Percentiles rank a stretch among this genome's conserved stretches.
Conservation (phyloP, 768 basidiomycete genomes). For the Panaeolus papilionaceus region DNA sequence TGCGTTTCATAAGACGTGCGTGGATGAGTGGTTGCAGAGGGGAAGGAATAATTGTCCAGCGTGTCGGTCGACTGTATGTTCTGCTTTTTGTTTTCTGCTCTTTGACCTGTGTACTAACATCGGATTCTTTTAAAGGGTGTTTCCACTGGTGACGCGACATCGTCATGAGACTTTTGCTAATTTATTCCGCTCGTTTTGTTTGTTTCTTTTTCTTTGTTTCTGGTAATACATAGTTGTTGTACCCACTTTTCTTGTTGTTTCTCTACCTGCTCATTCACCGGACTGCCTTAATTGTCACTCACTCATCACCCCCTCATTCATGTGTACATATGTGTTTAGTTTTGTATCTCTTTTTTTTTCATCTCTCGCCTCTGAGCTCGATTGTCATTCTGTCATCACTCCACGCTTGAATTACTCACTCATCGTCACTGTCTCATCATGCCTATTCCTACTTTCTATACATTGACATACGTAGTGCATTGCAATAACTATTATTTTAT, state of each 20-base stretch:
- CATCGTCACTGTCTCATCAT: not conserved
- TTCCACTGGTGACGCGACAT: constrained; percentile 31
- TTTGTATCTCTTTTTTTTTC: not conserved
- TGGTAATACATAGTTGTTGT: not conserved
- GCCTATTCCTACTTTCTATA: constrained; percentile 1
- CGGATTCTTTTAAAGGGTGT: constrained; percentile 34
- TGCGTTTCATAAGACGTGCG: constrained; percentile 88
- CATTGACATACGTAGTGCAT: constrained; percentile 9
- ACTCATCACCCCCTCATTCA: not conserved
- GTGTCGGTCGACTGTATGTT: constrained; percentile 75
- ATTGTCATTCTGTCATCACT: not conserved
- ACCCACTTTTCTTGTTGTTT: not conserved
- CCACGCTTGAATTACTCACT: not conserved
- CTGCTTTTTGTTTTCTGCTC: constrained; percentile 17
- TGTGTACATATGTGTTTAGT: not conserved
- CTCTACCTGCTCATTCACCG: not conserved
- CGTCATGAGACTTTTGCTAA: constrained; percentile 16
- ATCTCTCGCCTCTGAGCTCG: not conserved
- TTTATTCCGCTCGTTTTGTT: not conserved
- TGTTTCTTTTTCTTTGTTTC: constrained; percentile 2
- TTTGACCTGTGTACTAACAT: constrained; percentile 9
- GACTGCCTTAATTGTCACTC: not conserved
- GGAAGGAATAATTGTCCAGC: constrained; percentile 94
- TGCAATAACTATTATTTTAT: constrained; percentile 6
- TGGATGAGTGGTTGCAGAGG: constrained; percentile 86